Conservation (phyloP, 352 stramenopile genomes). For the Phytophthora sp. region DNA sequence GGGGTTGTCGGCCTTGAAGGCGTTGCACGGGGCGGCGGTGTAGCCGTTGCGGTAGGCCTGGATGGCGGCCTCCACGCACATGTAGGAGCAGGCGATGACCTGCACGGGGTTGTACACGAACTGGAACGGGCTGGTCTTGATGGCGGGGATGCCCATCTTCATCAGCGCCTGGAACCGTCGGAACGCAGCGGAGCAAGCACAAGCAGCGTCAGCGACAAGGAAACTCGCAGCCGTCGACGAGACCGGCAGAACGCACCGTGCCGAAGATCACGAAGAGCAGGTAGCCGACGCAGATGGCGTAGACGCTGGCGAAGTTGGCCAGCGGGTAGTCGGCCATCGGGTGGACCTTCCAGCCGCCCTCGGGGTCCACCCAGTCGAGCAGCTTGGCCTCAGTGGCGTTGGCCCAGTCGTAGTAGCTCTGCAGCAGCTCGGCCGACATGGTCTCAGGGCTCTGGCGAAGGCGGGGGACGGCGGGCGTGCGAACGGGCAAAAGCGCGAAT, state of each 20-base stretch:
- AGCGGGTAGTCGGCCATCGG: constrained; percentile 72
- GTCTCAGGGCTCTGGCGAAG: no score
- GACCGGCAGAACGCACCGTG: constrained; percentile 33
- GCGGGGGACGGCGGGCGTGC: constrained; percentile 1
- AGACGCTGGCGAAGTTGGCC: constrained; percentile 65
- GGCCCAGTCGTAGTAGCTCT: constrained; percentile 64
- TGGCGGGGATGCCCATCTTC: constrained; percentile 49
- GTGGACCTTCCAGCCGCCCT: constrained; percentile 63
- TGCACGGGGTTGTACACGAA: constrained; percentile 96
- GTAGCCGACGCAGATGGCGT: constrained; percentile 68
- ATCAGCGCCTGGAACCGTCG: constrained; percentile 42
- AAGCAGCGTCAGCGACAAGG: constrained; percentile 4
- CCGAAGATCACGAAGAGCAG: constrained; percentile 73
- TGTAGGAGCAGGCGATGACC: constrained; percentile 94
- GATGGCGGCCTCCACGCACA: constrained; percentile 92
- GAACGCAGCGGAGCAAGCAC: background rate
- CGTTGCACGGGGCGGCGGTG: constrained; percentile 84
- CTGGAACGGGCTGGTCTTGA: constrained; percentile 78
- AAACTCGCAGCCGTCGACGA: background rate
- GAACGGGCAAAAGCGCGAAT: constrained; percentile 43
- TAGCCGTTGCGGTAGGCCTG: constrained; percentile 91
- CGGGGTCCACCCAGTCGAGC: constrained; percentile 63
- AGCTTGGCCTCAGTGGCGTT: constrained; percentile 52
- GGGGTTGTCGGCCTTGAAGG: constrained; percentile 83
- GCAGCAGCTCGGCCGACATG: constrained; percentile 41